Evolutionary conservation across 1,284 basidiomycete genomes (phyloP).

Genomic region (Hypsizygus ulmarius): DNA sequence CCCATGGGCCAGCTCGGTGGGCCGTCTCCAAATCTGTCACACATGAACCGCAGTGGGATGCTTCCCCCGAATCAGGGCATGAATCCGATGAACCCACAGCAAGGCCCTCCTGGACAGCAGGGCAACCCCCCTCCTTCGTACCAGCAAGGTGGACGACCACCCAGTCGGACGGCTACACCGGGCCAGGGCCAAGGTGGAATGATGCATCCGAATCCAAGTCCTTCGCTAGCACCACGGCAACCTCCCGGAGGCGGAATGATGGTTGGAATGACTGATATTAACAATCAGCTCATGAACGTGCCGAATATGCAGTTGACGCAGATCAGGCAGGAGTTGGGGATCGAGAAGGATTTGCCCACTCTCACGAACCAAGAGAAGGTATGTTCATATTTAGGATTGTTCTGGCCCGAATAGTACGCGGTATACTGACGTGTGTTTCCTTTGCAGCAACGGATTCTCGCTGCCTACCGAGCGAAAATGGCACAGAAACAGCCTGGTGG

Average conservation of each 20-base stretch:
- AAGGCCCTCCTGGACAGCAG: slow-evolving; percentile 21
- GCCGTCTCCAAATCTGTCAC: slow-evolving; percentile 47
- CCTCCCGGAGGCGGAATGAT: slow-evolving; percentile 30
- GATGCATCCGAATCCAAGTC: slow-evolving; percentile 55
- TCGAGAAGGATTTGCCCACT: slow-evolving; percentile 45
- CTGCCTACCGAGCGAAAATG: slow-evolving; percentile 23
- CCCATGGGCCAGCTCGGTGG: slow-evolving; percentile 51
- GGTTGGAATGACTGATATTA: slow-evolving; percentile 17
- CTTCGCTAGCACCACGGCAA: slow-evolving; percentile 48
- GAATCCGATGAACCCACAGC: slow-evolving; percentile 39
- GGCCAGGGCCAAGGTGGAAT: slow-evolving; percentile 35
- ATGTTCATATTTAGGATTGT: slow-evolving; percentile 21
- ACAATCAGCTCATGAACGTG: slow-evolving; percentile 38
- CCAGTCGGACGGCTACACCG: slow-evolving; percentile 57
- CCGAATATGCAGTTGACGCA: slow-evolving; percentile 29
- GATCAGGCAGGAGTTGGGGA: slow-evolving; percentile 45
- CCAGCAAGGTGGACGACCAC: slow-evolving; percentile 44
- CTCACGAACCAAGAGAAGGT: slow-evolving; percentile 60
- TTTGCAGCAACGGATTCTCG: slow-evolving; percentile 38
- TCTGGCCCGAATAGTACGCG: no score
- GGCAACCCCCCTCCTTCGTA: slow-evolving; percentile 30
- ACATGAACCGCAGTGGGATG: slow-evolving; percentile 46
- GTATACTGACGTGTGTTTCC: slow-evolving; percentile 11
- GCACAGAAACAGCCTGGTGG: slow-evolving; percentile 13
- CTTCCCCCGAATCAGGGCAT: slow-evolving; percentile 45